A percentile compares a stretch with the other conserved stretches of the same genome.
Conservation (phyloP, 2,329 filamentous ascomycete species). For the Aspergillus jensenii region DNA sequence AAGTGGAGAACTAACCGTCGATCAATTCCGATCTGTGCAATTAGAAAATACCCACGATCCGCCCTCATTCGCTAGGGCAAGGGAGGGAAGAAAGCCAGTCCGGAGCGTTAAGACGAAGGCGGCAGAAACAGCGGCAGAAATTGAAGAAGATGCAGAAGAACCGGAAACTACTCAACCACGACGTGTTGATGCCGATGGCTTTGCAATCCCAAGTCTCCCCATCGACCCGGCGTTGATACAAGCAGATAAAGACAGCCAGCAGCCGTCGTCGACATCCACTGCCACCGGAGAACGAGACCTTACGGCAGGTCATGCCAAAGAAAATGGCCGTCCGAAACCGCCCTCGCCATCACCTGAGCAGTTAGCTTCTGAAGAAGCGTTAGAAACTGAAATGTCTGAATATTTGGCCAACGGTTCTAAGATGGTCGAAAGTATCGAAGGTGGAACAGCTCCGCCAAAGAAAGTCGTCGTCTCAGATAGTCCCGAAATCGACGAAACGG, state of each 20-base stretch:
- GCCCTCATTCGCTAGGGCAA: conserved; percentile 67
- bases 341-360: conserved; percentile 61
- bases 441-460: conserved; percentile 12
- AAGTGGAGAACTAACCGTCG: conserved; percentile 79
- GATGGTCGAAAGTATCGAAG: conserved; percentile 31
- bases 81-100: conserved; percentile 58
- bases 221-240: conserved; percentile 45
- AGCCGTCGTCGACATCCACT: conserved; percentile 21
- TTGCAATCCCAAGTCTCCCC: conserved; percentile 59
- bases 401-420: conserved; percentile 53
- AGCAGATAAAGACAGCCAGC: conserved; percentile 19
- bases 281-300: conserved; percentile 24
- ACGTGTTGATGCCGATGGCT: conserved; percentile 66
- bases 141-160: conserved; percentile 45
- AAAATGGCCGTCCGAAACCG: conserved; percentile 31
- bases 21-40: conserved; percentile 66
- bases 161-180: conserved; percentile 32
- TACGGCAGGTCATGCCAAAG: conserved; percentile 29
- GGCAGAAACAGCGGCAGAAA: conserved; percentile 40
- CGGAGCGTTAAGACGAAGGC: conserved; percentile 35
- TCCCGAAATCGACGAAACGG: conserved; percentile 68
- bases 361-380: conserved; percentile 56
- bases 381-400: conserved; percentile 70
- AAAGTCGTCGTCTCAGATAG: conserved; percentile 55
- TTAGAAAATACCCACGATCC: conserved; percentile 73